A percentile compares a stretch with the other conserved stretches of the same genome.
phyloP scores from a whole-genome alignment of 225 moss, liverwort and hornwort genomes.

The Pseudoscleropodium purum region DNA sequence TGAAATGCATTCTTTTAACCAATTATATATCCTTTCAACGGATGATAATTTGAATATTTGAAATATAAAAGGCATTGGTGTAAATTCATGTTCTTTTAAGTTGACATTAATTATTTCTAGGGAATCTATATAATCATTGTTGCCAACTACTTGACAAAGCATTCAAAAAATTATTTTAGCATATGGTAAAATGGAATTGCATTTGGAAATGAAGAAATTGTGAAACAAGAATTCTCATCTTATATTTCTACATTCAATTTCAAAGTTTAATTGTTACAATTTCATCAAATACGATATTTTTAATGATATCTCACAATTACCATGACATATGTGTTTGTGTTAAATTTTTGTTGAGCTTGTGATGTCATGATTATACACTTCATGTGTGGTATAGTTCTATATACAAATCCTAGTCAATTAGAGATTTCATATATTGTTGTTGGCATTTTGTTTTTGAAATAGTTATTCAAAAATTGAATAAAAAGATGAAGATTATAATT shows the following conservation, averaged over 20 bases:
- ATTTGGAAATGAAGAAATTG: background rate
- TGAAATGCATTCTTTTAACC: too few species aligned
- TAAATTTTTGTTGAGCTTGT: background rate
- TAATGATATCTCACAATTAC: too few species aligned
- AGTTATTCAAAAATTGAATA: too few species aligned
- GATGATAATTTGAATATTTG: background rate
- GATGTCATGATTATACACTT: background rate
- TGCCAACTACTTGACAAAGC: background rate
- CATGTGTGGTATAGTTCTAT: background rate
- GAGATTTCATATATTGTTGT: background rate
- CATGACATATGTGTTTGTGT: background rate
- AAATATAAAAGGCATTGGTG: too few species aligned
- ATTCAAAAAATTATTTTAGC: background rate
- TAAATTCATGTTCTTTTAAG: too few species aligned
- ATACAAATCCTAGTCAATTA: background rate
- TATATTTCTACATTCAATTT: background rate
- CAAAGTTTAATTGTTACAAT: background rate
- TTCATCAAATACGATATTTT: too few species aligned
- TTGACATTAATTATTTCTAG: background rate
- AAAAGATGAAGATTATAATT: too few species aligned
- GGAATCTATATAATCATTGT: background rate
- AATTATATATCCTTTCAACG: background rate
- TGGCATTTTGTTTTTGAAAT: too few species aligned
- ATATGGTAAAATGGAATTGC: background rate
- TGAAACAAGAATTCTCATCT: background rate